Conservation (phyloP, 129 eudicot genomes). For the Lonicera japonica region DNA sequence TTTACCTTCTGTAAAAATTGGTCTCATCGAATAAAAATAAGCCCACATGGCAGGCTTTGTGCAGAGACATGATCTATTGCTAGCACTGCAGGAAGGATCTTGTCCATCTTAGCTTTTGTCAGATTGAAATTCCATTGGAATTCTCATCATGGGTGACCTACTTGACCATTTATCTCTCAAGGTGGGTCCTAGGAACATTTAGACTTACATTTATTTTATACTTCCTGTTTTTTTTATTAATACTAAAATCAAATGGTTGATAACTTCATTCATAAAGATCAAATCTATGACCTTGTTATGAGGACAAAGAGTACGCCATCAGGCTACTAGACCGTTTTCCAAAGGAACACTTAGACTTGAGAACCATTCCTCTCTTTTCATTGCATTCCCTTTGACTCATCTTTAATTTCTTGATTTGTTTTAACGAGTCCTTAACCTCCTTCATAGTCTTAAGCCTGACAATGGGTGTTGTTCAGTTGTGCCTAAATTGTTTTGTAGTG, state of each 20-base stretch:
- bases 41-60: slow-evolving; percentile 23
- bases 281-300: no score
- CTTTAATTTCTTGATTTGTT: no score
- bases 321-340: no score
- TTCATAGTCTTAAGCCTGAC: no score
- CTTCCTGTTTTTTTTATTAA: no score
- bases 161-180: background rate
- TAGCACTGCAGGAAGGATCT: slow-evolving; percentile 17
- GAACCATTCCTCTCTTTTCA: background rate
- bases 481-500: no score
- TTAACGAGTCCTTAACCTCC: no score
- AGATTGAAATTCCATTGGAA: slow-evolving; percentile 26
- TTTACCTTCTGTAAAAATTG: slow-evolving; percentile 2
- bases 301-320: no score
- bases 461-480: no score
- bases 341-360: background rate
- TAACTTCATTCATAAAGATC: no score
- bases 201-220: no score
- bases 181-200: slow-evolving; percentile 8
- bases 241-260: no score
- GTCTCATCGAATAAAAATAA: slow-evolving; percentile 8
- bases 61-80: slow-evolving; percentile 21
- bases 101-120: slow-evolving; percentile 22
- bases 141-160: slow-evolving; percentile 23
- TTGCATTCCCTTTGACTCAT: background rate